phyloP scores from a whole-genome alignment of 1,139 yeast genomes.

The Meyerozyma carpophila region DNA sequence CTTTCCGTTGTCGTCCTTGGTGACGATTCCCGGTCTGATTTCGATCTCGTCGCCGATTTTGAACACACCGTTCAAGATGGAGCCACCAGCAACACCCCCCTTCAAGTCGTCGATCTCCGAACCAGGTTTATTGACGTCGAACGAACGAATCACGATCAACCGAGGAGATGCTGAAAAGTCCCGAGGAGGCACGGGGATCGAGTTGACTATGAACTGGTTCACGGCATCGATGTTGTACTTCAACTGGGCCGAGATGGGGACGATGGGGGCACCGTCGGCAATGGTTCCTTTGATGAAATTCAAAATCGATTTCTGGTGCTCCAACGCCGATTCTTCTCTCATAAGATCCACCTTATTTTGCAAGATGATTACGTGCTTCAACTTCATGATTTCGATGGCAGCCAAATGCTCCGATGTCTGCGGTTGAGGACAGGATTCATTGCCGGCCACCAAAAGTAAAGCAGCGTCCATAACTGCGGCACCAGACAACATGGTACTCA shows the following conservation, averaged over 20 bases:
- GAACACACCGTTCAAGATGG: slow-evolving; percentile 94
- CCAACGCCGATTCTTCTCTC: slow-evolving; percentile 95
- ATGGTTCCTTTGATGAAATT: slow-evolving; percentile 95
- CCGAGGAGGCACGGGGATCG: slow-evolving; percentile 94
- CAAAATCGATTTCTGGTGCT: slow-evolving; percentile 88
- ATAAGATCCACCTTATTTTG: slow-evolving; percentile 98
- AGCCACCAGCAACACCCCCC: slow-evolving; percentile 99
- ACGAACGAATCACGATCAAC: slow-evolving; percentile 94
- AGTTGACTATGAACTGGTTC: slow-evolving; percentile 90
- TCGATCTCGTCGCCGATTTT: slow-evolving; percentile 97
- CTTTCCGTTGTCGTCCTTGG: slow-evolving; percentile 88
- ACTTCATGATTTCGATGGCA: slow-evolving; percentile 98
- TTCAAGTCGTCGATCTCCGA: slow-evolving; percentile 93
- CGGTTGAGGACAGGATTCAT: slow-evolving; percentile 99
- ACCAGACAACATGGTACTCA: slow-evolving; percentile 99
- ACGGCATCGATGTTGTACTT: slow-evolving; percentile 98
- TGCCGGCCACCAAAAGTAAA: slow-evolving; percentile 89
- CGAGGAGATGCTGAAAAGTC: slow-evolving; percentile 93
- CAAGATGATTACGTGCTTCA: slow-evolving; percentile 91
- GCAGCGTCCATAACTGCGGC: slow-evolving; percentile 99
- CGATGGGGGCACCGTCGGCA: slow-evolving; percentile 98
- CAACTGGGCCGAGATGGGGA: slow-evolving; percentile 98
- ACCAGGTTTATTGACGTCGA: slow-evolving; percentile 99
- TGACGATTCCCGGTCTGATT: slow-evolving; percentile 97
- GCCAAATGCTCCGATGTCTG: slow-evolving; percentile 99